These are phyloP conservation scores for Pythium dissimile DNA, from an alignment of 352 stramenopile species.

Conservation along the genomic window DNA sequence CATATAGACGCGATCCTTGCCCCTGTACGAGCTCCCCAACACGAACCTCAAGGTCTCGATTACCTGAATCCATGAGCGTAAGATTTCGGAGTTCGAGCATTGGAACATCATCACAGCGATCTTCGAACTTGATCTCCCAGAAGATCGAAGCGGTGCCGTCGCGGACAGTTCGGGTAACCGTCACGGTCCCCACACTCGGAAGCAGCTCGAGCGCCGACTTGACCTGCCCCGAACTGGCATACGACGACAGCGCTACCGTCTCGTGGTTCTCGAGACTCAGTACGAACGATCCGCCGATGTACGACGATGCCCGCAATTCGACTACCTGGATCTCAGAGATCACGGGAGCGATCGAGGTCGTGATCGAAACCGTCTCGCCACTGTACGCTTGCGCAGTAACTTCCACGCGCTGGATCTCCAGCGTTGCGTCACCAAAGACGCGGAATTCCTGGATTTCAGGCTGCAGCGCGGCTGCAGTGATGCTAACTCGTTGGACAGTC, in stretches of 20 bases:
- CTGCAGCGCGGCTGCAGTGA: constrained; percentile 16
- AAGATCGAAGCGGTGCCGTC: constrained; percentile 38
- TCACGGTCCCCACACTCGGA: constrained; percentile 30
- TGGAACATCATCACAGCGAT: constrained; percentile 46
- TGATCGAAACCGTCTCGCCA: constrained; percentile 34
- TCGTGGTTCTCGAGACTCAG: constrained; percentile 32
- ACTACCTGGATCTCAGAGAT: constrained; percentile 43
- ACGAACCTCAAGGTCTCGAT: too few relatives aligned
- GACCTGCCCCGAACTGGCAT: constrained; percentile 44
- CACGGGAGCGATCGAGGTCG: constrained; percentile 28
- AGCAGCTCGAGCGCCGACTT: constrained; percentile 47
- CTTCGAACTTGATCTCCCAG: constrained; percentile 60
- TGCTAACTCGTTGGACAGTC: constrained; percentile 43
- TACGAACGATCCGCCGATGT: constrained; percentile 46
- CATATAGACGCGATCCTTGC: constrained; percentile 31
- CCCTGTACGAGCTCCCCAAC: constrained; percentile 44
- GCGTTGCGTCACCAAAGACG: constrained; percentile 30
- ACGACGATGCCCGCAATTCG: constrained; percentile 34
- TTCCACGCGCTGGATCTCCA: constrained; percentile 40
- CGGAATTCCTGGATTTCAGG: constrained; percentile 54
- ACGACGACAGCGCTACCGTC: constrained; percentile 41
- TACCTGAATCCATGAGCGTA: constrained; percentile 42
- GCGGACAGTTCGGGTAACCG: constrained; percentile 27
- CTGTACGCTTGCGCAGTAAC: constrained; percentile 33
- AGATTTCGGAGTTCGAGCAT: constrained; percentile 40